Percentiles rank a stretch among this genome's conserved stretches.
Evolutionary conservation across 2,329 filamentous ascomycete species (phyloP).

Genomic region (Cladorrhinum sp.): DNA sequence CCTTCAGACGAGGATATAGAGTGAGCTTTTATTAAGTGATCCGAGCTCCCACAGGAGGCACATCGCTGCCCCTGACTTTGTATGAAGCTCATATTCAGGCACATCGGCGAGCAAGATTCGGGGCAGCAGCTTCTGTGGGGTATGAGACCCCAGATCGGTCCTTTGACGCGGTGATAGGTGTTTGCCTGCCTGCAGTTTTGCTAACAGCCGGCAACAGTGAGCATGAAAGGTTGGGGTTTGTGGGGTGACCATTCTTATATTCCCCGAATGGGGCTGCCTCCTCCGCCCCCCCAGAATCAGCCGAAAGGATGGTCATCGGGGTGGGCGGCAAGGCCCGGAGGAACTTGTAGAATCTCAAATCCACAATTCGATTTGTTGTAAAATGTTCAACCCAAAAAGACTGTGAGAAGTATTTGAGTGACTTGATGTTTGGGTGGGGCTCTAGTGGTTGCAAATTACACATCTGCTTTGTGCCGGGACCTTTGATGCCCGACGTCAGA

Average conservation of each 20-base stretch:
- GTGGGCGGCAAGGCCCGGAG: not conserved
- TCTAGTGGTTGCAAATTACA: too few relatives aligned
- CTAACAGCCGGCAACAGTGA: constrained; percentile 9
- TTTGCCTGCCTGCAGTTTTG: constrained; percentile 2
- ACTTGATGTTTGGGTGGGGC: not conserved
- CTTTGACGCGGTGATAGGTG: not conserved
- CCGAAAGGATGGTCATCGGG: not conserved
- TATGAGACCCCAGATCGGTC: not conserved
- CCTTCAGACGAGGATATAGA: constrained; percentile 14
- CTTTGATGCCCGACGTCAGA: too few relatives aligned
- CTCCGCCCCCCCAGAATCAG: constrained; percentile 19
- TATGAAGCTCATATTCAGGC: constrained; percentile 9
- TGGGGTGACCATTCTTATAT: not conserved
- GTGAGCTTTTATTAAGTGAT: constrained; percentile 17
- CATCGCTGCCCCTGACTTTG: not conserved
- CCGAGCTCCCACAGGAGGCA: not conserved
- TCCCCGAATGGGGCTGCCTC: constrained; percentile 19
- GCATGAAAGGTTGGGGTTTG: not conserved
- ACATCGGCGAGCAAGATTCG: not conserved
- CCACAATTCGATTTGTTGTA: not conserved
- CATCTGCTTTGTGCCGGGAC: too few relatives aligned
- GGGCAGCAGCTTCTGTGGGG: not conserved
- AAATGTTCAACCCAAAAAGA: not conserved
- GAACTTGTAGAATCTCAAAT: not conserved
- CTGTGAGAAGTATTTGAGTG: not conserved